Evolutionary conservation across 2,329 filamentous ascomycete genomes (phyloP).

Genomic region (Fusarium oxysporum): DNA sequence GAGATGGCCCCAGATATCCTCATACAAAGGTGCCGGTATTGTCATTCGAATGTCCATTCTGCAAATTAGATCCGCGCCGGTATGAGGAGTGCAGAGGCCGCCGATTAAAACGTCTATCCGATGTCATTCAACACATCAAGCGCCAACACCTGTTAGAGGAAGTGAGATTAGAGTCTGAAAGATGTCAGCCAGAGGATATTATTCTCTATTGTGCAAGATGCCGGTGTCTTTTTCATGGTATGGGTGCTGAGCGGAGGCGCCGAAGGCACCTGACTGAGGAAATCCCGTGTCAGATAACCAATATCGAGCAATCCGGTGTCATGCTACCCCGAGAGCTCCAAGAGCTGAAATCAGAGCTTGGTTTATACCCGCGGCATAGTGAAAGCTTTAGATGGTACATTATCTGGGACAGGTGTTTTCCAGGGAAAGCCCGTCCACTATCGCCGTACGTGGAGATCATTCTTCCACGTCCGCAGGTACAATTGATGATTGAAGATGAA

Average conservation of each 20-base stretch:
- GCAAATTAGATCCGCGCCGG: not conserved
- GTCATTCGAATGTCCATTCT: not conserved
- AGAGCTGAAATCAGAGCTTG: not conserved
- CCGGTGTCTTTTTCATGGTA: not conserved
- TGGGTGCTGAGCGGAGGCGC: not conserved
- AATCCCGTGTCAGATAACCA: accelerated
- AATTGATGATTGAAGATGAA: accelerated
- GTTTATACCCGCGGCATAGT: not conserved
- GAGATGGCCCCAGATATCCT: not conserved
- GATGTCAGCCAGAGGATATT: not conserved
- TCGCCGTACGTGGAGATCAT: not conserved
- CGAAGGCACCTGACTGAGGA: not conserved
- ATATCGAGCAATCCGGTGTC: not conserved
- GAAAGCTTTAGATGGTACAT: not conserved
- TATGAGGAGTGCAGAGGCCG: not conserved
- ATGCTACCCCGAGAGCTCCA: not conserved
- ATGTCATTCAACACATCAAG: not conserved
- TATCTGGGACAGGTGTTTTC: not conserved
- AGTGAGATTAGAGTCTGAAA: not conserved
- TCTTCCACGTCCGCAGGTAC: not conserved
- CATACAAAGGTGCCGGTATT: accelerated
- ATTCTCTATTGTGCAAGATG: not conserved
- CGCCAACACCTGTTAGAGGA: not conserved
- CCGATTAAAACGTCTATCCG: not conserved
- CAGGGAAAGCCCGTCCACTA: accelerated